A percentile compares a stretch with the other conserved stretches of the same genome.
Evolutionary conservation across 768 basidiomycete species (phyloP).

Genomic region (Lactarius deliciosus): DNA sequence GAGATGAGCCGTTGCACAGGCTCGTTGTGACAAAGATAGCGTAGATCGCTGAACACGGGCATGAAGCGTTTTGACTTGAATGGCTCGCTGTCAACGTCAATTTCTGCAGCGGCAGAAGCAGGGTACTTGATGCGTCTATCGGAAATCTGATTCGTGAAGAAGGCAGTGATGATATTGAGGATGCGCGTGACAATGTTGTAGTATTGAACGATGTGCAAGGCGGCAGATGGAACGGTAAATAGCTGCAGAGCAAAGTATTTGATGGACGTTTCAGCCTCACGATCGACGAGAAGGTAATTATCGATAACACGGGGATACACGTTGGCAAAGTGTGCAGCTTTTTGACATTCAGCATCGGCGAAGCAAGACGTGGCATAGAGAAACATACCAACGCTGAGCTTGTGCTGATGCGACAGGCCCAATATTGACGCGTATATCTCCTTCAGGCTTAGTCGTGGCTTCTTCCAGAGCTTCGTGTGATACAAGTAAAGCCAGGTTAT

Average conservation of each 20-base stretch:
- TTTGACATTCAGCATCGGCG: conserved; percentile 19
- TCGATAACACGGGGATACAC: conserved; percentile 88
- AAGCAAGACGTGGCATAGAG: background rate
- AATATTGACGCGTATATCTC: conserved; percentile 79
- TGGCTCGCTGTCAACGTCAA: conserved; percentile 82
- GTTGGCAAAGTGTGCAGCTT: conserved; percentile 80
- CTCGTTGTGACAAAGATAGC: conserved; percentile 79
- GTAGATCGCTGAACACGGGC: conserved; percentile 89
- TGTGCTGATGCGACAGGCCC: conserved; percentile 69
- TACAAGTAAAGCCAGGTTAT: conserved; percentile 78
- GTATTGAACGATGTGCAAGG: conserved; percentile 70
- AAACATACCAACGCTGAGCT: conserved; percentile 71
- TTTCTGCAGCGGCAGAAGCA: conserved; percentile 35
- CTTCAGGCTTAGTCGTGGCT: conserved; percentile 74
- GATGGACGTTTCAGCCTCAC: conserved; percentile 94
- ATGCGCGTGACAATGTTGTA: conserved; percentile 74
- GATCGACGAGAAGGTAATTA: conserved; percentile 86
- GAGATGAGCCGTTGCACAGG: conserved; percentile 81
- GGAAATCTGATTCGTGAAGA: conserved; percentile 88
- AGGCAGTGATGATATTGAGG: conserved; percentile 80
- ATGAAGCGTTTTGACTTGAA: conserved; percentile 97
- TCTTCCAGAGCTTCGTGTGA: conserved; percentile 84
- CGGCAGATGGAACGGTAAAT: conserved; percentile 88
- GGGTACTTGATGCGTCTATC: conserved; percentile 62
- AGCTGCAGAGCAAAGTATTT: conserved; percentile 91